A percentile compares a stretch with the other conserved stretches of the same genome.
phyloP scores from a whole-genome alignment of 441 rosid genomes.

The Pelargonium citronellum region DNA sequence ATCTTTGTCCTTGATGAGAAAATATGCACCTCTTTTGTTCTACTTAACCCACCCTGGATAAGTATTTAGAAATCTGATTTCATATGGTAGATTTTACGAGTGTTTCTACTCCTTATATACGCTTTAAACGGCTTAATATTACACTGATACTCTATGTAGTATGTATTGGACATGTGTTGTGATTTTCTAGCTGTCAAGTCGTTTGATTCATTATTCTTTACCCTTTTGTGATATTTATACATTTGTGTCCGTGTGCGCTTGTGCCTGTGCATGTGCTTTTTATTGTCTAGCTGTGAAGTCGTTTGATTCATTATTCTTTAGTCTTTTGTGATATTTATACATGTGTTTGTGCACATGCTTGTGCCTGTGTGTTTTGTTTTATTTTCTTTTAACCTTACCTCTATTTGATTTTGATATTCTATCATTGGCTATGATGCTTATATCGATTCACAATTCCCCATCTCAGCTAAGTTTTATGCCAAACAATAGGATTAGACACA shows the following conservation, averaged over 20 bases:
- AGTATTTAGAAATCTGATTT: neutral
- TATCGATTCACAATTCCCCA: too few species aligned
- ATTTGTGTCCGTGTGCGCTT: neutral
- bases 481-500: too few species aligned
- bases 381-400: too few species aligned
- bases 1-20: neutral
- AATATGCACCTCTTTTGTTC: neutral
- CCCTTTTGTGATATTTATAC: neutral
- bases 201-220: neutral
- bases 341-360: neutral
- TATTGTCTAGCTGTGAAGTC: neutral
- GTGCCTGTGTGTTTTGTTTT: neutral
- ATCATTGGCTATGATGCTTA: too few species aligned
- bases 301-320: neutral
- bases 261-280: neutral
- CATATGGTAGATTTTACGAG: neutral
- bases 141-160: neutral
- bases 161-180: neutral
- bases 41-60: neutral
- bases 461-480: too few species aligned
- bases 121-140: slow-evolving; percentile 1
- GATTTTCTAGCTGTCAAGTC: neutral
- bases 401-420: too few species aligned
- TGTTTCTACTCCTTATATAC: neutral
- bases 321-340: neutral